Evolutionary conservation across 2,329 filamentous ascomycete species (phyloP), one percentile per base, ranked within the genome.

Genomic region (Colletotrichum zoysiae): DNA sequence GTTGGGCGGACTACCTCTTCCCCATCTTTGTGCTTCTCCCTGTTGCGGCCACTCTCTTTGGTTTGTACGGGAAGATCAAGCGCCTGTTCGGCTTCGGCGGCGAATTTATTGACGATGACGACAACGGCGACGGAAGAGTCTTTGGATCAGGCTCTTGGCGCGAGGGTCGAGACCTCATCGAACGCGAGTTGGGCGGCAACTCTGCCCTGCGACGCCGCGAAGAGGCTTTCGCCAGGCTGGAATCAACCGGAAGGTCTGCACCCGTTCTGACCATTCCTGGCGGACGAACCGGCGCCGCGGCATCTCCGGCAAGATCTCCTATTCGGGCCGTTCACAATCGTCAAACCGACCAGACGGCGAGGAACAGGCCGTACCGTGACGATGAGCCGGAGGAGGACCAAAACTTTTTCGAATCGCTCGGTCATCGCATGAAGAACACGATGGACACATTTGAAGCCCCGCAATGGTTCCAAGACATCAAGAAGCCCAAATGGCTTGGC

Each of bases 401-500:
- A 66, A 94, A 91, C 75, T 94, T 97, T 80, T 95, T 98, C 78
- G 89, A 93, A 75, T 91, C 92, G 44, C 90, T 98, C 73, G 91
- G 93, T 0, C 93, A 97, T 78, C 88, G 95, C 46, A 91, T 99
- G 76, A 93, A 91, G 81, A 99, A 99, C 78, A 98, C 96, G 0
- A 90, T 98, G 64, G 95, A 98, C 73, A 92, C 90, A 0, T 87
- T 94, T 2, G 92, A 95, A 64, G 87, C 91, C 40, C 95, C 96
- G 0, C 91, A 91, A 74, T 98, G 95, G 95, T 84, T 97, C 74
- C 88, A 90, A 76, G 92, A 93, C 35, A 89, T 95, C 81, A 93
- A 91, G 81, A 89, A 91, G 78, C 94, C 94, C 6, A 92, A 90
- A 77, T 97, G 94, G 94, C 93, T 96, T 89, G 88, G 89, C 23